Evolutionary conservation across 805 yeast genomes (phyloP), one percentile per base, ranked within the genome.

Genomic region (Lipomyces yamadae): DNA sequence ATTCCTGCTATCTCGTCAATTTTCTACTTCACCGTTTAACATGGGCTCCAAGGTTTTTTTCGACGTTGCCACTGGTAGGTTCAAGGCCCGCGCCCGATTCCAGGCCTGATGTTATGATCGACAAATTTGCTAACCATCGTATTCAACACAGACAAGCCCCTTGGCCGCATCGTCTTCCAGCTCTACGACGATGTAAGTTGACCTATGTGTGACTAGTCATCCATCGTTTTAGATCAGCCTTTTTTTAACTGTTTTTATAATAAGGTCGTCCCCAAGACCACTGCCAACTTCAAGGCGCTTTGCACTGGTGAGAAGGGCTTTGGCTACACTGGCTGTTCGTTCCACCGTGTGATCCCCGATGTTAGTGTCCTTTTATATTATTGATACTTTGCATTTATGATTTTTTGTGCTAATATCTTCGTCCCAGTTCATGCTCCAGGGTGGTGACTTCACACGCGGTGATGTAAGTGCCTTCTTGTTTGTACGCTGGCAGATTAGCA

Each of bases 361-460:
- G 70, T 67, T 56, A 15, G 71, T 24, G 8, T 7, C n/a, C 54
- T 48, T 10, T 2, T 33, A n/a, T 11, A 24, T 50, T 32, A 15
- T 53, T 3, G 35, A n/a, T 52, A 39, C 8, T 24, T 15, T 48
- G 45, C 3, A 18, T 15, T 8, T 18, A 48, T 62, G 13, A 45
- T 32, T 39, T 35, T 24, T 35, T 24, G 13, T 58, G 42, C 32
- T 60, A 57, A 61, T 42, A 30, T 55, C 24, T 56, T 48, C 89
- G 48, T 42, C n/a, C n/a, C 88, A 90, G 80, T 93, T 93, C 85
- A 93, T 93, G 98, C 84, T 94, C 78, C 98, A 93, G 85, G 98
- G 93, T 79, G 94, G 94, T 83, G 95, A 90, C 81, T 88, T 90
- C 82, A 89, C 92, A 78, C 81, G 83, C 81, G 89, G 91, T 80